Base-by-base conservation (phyloP, 225 moss, liverwort and hornwort species). In the Asterella californica region DNA sequence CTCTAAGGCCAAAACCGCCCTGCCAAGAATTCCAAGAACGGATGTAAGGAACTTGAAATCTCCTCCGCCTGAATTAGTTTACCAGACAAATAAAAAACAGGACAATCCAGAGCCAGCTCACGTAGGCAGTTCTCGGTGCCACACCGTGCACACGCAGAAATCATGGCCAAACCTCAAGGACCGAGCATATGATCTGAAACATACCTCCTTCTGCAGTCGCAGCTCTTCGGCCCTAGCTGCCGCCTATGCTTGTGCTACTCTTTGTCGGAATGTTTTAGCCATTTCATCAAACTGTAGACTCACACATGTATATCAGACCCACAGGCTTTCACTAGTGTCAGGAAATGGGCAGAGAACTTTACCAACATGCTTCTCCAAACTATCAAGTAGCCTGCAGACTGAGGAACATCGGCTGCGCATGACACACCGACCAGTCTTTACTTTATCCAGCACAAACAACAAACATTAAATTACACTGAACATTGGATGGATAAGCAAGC, bases 181-280 rank as follows among this genome's bases (percentile, higher is more conserved):
- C 14, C 9, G 11, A 4, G 9, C 2, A 62, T 62, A 29, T 29
- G 4, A 47, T 15, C 81, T 88, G 85, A 54, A 19, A 33, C 24
- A 0, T 75, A 75, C 77, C 88, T 93, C 96, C 77, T 94, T 90
- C 81, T 89, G 92, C 82, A 96, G 76, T 76, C 94, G 91, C 82
- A 93, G 84, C 73, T 96, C 96, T 88, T 94, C 96, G 15, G 93
- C 96, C 81, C 96, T 90, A 48, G 94, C 94, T 82, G 93, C 96
- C 15, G 92, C 96, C 87, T 96, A 94, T 62, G 96, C 96, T 88
- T 94, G 92, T 47, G 96, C 96, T 72, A 96, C 96, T 85, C 91
- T 90, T 85, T 96, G 93, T 78, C 96, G 88, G 81, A 96, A 96
- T 0, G 94, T 92, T 83, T 91, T 94, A 7, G 96, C 96, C 96